These are phyloP conservation scores for Starmerella stigmatis DNA, from an alignment of 805 yeast genomes.

Conservation along the genomic window DNA sequence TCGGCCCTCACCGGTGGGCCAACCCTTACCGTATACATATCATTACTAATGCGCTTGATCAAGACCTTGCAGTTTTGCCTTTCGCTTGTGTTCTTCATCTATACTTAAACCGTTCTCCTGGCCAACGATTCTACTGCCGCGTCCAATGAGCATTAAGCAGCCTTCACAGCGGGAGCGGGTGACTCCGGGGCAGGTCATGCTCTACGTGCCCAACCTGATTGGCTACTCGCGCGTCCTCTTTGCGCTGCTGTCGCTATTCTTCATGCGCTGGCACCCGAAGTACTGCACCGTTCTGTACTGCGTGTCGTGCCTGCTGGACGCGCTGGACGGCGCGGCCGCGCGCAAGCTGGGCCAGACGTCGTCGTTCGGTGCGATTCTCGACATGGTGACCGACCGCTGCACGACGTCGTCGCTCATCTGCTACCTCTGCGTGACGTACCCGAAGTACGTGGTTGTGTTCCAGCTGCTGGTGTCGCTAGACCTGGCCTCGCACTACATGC, in stretches of 20 bases:
- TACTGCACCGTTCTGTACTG: slow-evolving; percentile 70
- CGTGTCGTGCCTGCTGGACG: slow-evolving; percentile 84
- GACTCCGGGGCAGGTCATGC: slow-evolving; percentile 43
- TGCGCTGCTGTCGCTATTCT: slow-evolving; percentile 65
- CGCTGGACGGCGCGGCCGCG: slow-evolving; percentile 94
- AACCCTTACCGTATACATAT: no score
- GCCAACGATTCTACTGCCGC: neutral
- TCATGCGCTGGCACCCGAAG: slow-evolving; percentile 78
- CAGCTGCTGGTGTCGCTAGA: slow-evolving; percentile 71
- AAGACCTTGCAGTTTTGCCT: neutral
- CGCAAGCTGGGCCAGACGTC: slow-evolving; percentile 81
- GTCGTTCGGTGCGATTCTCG: slow-evolving; percentile 88
- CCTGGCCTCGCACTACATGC: slow-evolving; percentile 92
- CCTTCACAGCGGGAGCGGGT: slow-evolving; percentile 13
- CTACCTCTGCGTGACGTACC: slow-evolving; percentile 71
- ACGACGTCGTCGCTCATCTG: slow-evolving; percentile 91
- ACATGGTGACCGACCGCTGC: slow-evolving; percentile 97
- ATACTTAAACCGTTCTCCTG: neutral
- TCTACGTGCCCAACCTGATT: slow-evolving; percentile 81
- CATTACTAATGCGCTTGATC: neutral
- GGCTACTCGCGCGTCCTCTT: slow-evolving; percentile 80
- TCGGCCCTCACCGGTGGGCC: no score
- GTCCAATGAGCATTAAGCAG: neutral
- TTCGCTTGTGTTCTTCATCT: no score
- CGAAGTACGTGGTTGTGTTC: slow-evolving; percentile 56